Conservation (phyloP, 2,329 filamentous ascomycete genomes). For the Botrytis porri region DNA sequence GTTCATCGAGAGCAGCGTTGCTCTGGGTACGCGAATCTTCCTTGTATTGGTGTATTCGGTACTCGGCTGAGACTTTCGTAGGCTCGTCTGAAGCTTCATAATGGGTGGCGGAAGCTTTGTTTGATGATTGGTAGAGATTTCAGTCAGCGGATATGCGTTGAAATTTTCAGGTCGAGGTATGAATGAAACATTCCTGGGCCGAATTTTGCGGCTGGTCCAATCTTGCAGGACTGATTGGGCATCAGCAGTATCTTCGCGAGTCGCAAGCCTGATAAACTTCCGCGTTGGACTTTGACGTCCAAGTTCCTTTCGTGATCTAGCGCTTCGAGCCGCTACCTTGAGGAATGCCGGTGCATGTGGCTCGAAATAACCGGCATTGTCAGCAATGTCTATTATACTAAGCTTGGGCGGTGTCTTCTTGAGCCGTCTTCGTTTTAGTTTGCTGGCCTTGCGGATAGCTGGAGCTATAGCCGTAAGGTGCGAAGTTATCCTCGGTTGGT, state of each 20-base stretch:
- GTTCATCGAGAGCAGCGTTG: conserved; percentile 32
- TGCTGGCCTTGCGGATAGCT: conserved; percentile 6
- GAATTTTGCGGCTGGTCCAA: conserved; percentile 48
- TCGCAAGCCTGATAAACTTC: conserved; percentile 61
- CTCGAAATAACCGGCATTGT: conserved; percentile 36
- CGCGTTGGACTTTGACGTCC: conserved; percentile 54
- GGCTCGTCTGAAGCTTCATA: not conserved
- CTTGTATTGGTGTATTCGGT: conserved; percentile 15
- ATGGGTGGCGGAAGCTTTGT: conserved; percentile 19
- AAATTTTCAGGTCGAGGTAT: not conserved
- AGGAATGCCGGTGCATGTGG: conserved; percentile 52
- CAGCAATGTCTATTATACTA: conserved; percentile 57
- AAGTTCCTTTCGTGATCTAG: conserved; percentile 45
- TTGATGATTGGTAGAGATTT: conserved; percentile 30
- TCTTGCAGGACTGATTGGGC: conserved; percentile 50
- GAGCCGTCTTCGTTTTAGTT: not conserved
- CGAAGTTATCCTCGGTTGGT: conserved; percentile 35
- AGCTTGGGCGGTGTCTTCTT: conserved; percentile 45
- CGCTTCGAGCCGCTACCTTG: conserved; percentile 59
- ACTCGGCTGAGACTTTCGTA: not conserved
- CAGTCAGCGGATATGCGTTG: conserved; percentile 22
- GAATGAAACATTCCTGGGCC: conserved; percentile 20
- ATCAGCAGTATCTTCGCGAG: conserved; percentile 58
- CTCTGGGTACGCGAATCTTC: conserved; percentile 28
- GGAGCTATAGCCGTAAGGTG: conserved; percentile 23